These are phyloP conservation scores for Ceriops tagal DNA, from an alignment of 345 rosid species.

Conservation along the genomic window DNA sequence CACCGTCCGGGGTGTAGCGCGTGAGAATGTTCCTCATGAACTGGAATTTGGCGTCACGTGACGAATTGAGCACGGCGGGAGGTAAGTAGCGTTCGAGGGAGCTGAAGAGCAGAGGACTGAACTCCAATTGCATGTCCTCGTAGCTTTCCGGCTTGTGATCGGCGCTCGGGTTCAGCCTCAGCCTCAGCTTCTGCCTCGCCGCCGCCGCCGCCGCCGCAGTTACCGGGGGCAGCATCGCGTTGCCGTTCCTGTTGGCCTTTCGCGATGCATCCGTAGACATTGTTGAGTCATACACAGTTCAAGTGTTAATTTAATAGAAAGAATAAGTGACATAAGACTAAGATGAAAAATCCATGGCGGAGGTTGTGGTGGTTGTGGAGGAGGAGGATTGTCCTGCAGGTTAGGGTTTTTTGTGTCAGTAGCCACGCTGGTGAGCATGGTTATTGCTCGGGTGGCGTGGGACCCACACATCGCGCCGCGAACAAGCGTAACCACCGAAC, in stretches of 20 bases:
- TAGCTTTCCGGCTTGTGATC: constrained; percentile 77
- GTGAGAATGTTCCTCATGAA: constrained; percentile 64
- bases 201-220: constrained; percentile 20
- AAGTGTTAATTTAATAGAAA: neutral
- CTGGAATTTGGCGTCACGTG: constrained; percentile 53
- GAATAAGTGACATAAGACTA: neutral
- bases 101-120: constrained; percentile 66
- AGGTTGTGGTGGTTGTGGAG: neutral
- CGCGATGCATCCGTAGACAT: constrained; percentile 39
- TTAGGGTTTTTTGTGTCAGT: constrained; percentile 6
- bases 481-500: no score
- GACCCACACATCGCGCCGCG: neutral
- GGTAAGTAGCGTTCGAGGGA: constrained; percentile 85
- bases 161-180: constrained; percentile 50
- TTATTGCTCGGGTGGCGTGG: neutral
- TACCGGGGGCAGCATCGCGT: constrained; percentile 8
- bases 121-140: constrained; percentile 67
- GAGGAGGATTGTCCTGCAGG: constrained; percentile 2
- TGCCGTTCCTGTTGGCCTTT: constrained; percentile 32
- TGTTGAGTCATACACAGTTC: neutral
- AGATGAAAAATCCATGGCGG: neutral
- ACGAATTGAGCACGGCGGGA: constrained; percentile 39
- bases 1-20: constrained; percentile 73
- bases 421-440: neutral
- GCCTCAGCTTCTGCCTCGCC: constrained; percentile 36